Percentiles rank a stretch among this genome's conserved stretches.
Conservation (phyloP, 2,329 filamentous ascomycete species). For the Trichoderma koningiopsis region DNA sequence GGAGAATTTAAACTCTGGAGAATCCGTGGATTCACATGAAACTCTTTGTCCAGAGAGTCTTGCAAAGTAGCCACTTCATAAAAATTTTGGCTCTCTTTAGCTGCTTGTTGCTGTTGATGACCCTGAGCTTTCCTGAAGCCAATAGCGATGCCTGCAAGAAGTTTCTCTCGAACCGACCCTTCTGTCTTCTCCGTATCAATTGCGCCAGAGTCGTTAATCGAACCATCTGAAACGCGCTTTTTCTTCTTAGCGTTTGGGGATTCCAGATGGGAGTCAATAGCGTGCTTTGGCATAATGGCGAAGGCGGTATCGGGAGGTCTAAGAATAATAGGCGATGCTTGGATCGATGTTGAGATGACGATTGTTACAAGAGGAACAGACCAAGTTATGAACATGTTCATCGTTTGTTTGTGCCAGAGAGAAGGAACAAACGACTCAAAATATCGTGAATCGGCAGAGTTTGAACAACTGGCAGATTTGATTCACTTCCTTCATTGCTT, state of each 20-base stretch:
- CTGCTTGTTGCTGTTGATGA: neutral
- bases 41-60: neutral
- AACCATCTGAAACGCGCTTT: neutral
- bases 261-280: neutral
- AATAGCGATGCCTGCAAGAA: constrained; percentile 3
- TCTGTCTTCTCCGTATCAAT: neutral
- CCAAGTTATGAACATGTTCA: neutral
- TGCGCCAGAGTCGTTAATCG: neutral
- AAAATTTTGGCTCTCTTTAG: neutral
- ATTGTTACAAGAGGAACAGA: neutral
- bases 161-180: constrained; percentile 9
- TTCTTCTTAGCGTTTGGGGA: neutral
- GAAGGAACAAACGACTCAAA: neutral
- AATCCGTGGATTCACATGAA: neutral
- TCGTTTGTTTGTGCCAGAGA: neutral
- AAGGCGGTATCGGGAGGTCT: neutral
- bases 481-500: constrained; percentile 14
- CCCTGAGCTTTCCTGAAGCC: neutral
- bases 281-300: neutral
- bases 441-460: neutral
- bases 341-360: neutral
- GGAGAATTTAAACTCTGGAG: neutral
- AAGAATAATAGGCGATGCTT: neutral
- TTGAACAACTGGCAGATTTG: neutral
- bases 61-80: neutral